Base-by-base conservation (phyloP, 768 basidiomycete genomes). In the Lentinula aciculospora region DNA sequence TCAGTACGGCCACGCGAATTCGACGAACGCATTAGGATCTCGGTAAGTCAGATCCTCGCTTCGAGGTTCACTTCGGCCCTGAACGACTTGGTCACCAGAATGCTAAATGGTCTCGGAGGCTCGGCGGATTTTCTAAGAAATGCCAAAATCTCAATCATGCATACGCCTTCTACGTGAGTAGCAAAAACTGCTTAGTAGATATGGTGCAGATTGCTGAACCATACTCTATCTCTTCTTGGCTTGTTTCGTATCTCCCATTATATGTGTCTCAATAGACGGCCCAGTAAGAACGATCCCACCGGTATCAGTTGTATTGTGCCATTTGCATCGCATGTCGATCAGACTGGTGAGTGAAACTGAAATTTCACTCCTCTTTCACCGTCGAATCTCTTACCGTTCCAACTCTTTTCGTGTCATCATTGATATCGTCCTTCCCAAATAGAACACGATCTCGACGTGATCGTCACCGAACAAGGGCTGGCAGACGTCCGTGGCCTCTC, bases 241-340 rank as follows among this genome's bases (percentile, higher is more conserved):
- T 23, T 44, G 27, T 21, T 17, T n/a, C n/a, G n/a, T n/a, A n/a
- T n/a, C n/a, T n/a, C n/a, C n/a, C n/a, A n/a, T n/a, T n/a, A n/a
- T n/a, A n/a, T n/a, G n/a, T n/a, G n/a, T n/a, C n/a, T n/a, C n/a
- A 17, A 28, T 32, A 76, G 74, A 29, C 73, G 78, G 1, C 78
- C 77, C 3, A 72, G 74, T 4, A 80, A 77, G 66, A 74, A 69
- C 0, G 78, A 80, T 60, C 77, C 78, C 2, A 78, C 76, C 3
- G 77, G 78, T 17, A 78, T 80, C 56, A 76, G 74, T 58, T 80
- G 78, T 57, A 78, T 80, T 55, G 77, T 78, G 1, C 78, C 78
- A 1, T 80, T 80, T 55, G 73, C 71, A 1, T 75, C 74, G 15
- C 78, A 80, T 59, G 63, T 80, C 6, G 78, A 80, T 59, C 78